Evolutionary conservation across 257 asterid species (phyloP).

Genomic region (Perilla frutescens): DNA sequence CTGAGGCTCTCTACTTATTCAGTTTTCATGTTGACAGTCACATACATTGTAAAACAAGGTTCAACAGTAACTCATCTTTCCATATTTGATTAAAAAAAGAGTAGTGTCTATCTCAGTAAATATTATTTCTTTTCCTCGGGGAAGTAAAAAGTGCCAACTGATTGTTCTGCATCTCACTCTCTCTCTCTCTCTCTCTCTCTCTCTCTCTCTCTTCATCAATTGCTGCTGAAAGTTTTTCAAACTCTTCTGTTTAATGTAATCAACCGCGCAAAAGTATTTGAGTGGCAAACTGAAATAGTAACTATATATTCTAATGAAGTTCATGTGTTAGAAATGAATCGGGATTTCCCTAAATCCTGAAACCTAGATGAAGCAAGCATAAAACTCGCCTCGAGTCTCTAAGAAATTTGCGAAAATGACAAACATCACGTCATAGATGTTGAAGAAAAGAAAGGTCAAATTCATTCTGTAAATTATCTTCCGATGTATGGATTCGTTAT

Average conservation of each 20-base stretch:
- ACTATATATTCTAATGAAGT: neutral
- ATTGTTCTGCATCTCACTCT: neutral
- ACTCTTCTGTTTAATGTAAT: neutral
- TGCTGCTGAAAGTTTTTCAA: neutral
- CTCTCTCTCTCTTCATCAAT: no score
- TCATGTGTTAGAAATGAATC: neutral
- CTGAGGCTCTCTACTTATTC: conserved; percentile 7
- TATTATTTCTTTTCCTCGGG: neutral
- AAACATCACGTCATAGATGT: neutral
- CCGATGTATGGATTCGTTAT: neutral
- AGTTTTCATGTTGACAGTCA: conserved; percentile 8
- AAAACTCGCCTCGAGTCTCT: conserved; percentile 4
- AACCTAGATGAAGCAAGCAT: conserved; percentile 10
- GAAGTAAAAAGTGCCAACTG: neutral
- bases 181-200: no score
- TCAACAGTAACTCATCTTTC: neutral
- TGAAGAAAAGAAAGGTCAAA: neutral
- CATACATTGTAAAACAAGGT: neutral
- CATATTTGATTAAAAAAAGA: neutral
- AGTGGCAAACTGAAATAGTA: neutral
- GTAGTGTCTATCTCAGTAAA: neutral
- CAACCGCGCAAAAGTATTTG: neutral
- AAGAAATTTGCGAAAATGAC: neutral
- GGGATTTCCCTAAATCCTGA: neutral
- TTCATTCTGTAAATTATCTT: neutral